Evolutionary conservation across 2,329 filamentous ascomycete genomes (phyloP).

Genomic region (Rhexocercosporidium sp.): DNA sequence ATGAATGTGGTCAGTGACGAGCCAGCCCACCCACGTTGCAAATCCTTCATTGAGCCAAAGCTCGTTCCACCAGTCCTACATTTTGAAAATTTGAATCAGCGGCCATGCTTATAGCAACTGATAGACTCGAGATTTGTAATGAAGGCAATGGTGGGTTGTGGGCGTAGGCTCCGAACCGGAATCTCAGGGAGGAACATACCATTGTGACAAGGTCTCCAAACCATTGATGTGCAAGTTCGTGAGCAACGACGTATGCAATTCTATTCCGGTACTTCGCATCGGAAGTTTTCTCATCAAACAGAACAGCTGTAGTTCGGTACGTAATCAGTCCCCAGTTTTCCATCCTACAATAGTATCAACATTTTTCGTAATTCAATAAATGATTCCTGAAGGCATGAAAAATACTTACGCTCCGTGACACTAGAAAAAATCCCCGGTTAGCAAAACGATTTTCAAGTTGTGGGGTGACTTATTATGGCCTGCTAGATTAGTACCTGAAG

Average conservation of each 20-base stretch:
- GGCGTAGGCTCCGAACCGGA: not conserved
- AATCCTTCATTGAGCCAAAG: slow-evolving; percentile 91
- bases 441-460: slow-evolving; percentile 28
- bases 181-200: slow-evolving; percentile 43
- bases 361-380: not conserved
- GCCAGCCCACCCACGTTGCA: slow-evolving; percentile 97
- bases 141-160: not conserved
- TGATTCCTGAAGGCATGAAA: not conserved
- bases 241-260: slow-evolving; percentile 96
- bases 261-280: slow-evolving; percentile 91
- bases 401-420: slow-evolving; percentile 70
- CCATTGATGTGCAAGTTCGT: slow-evolving; percentile 96
- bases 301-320: slow-evolving; percentile 90
- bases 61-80: slow-evolving; percentile 79
- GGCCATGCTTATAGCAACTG: not conserved
- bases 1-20: slow-evolving; percentile 77
- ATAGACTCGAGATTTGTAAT: not conserved
- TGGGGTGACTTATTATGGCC: slow-evolving; percentile 17
- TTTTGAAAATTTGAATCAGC: not conserved
- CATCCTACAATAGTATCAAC: slow-evolving; percentile 28
- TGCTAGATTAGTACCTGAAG: slow-evolving; percentile 6
- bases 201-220: slow-evolving; percentile 95
- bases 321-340: slow-evolving; percentile 93
- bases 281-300: slow-evolving; percentile 94
- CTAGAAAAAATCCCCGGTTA: slow-evolving; percentile 51